Evolutionary conservation across 176 grass and related monocot species (phyloP).

Genomic region (Avena atlantica): DNA sequence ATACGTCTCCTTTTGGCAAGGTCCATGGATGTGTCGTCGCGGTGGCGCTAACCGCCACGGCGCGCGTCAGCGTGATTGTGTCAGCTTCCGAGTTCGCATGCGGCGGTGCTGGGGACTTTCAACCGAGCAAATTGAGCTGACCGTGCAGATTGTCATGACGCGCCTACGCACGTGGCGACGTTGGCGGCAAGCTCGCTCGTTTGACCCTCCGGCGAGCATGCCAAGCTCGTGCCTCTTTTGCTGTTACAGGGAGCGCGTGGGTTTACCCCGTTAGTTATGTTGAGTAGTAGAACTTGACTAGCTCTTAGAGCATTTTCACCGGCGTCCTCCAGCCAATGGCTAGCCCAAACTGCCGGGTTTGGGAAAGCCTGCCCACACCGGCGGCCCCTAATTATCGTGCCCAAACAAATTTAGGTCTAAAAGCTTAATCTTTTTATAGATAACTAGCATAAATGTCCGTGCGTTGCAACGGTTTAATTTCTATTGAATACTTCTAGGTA

Average conservation of each 20-base stretch:
- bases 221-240: slow-evolving; percentile 28
- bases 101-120: slow-evolving; percentile 36
- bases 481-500: too few species aligned
- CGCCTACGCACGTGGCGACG: slow-evolving; percentile 11
- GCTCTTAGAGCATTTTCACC: too few species aligned
- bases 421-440: too few species aligned
- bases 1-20: slow-evolving; percentile 27
- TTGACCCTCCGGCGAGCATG: slow-evolving; percentile 15
- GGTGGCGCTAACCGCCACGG: not conserved
- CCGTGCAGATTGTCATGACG: slow-evolving; percentile 33
- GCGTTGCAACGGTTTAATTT: too few species aligned
- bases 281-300: too few species aligned
- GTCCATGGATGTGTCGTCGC: not conserved
- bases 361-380: too few species aligned
- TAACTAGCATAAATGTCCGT: too few species aligned
- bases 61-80: not conserved
- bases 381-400: too few species aligned
- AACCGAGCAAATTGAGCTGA: slow-evolving; percentile 24
- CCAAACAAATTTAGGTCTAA: too few species aligned
- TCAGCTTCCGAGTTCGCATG: slow-evolving; percentile 37
- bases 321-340: too few species aligned
- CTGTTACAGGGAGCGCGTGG: not conserved
- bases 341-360: too few species aligned
- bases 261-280: not conserved
- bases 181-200: not conserved